Evolutionary conservation across 768 basidiomycete species (phyloP), one percentile per base, ranked within the genome.

Genomic region (Tephrocybe sp.): DNA sequence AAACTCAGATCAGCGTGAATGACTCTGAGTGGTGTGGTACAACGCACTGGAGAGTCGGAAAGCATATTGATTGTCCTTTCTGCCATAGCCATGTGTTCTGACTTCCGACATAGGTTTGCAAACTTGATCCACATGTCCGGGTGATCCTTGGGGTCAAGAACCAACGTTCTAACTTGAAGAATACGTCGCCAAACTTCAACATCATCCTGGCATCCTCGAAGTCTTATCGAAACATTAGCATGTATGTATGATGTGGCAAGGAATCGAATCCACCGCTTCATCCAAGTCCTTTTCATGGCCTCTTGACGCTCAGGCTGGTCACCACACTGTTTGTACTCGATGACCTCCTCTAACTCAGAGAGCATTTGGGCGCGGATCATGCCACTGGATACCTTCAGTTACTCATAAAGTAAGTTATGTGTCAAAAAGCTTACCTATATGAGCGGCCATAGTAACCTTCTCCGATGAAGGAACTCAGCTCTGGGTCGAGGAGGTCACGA

Each of bases 131-230:
- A 98, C 84, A 96, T 97, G 42, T 89, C 83, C 32, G 90, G 92
- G 63, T 98, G 93, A 55, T 96, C 92, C 54, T 89, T 89, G 0
- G 96, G 95, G 34, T 83, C 89, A 22, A 98, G 75, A 19, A 99
- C 94, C 44, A 98, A 78, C 0, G 94, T 92, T 46, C 96, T 82
- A 40, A 99, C 92, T 74, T 98, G 95, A 9, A 99, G 73, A 46
- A 98, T 90, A 16, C 95, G 84, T 64, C 98, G 96, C 96, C 96
- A 99, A 3, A 97, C 93, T 67, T 98, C 96, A 24, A 98, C 96
- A 60, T 98, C 96, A 18, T 92, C 91, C 62, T 98, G 94, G 67
- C 95, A 97, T 1, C 94, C 96, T 72, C 91, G 86, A 31, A 99
- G 68, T 51, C 94, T 36, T 21, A 44, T 32, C 34, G 42, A 16